These are phyloP conservation scores for Myxozyma melibiosi DNA, from an alignment of 805 yeast species.

Conservation along the genomic window DNA sequence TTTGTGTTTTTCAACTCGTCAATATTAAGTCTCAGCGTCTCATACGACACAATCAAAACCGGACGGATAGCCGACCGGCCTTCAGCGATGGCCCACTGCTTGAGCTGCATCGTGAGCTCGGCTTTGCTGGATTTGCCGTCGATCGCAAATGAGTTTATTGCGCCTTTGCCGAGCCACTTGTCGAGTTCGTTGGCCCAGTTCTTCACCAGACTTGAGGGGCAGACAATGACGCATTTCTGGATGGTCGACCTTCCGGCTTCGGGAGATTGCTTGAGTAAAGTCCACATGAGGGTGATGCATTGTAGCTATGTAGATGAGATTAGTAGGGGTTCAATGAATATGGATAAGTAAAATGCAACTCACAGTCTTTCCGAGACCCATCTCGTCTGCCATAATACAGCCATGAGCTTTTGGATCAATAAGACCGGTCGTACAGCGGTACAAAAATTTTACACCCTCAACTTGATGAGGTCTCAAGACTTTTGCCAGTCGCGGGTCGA, in stretches of 20 bases:
- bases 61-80: slow-evolving; percentile 87
- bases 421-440: slow-evolving; percentile 87
- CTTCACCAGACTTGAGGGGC: slow-evolving; percentile 90
- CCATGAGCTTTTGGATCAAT: slow-evolving; percentile 71
- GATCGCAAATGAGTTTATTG: slow-evolving; percentile 81
- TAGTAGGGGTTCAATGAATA: neutral
- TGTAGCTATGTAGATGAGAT: slow-evolving; percentile 51
- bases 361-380: slow-evolving; percentile 87
- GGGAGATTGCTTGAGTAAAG: slow-evolving; percentile 84
- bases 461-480: slow-evolving; percentile 94
- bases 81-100: slow-evolving; percentile 82
- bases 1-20: slow-evolving; percentile 72
- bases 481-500: slow-evolving; percentile 84
- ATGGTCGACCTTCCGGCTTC: slow-evolving; percentile 77
- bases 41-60: slow-evolving; percentile 90
- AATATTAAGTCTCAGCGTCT: slow-evolving; percentile 84
- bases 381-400: slow-evolving; percentile 97
- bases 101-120: slow-evolving; percentile 68
- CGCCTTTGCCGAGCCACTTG: slow-evolving; percentile 95
- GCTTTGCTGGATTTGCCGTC: slow-evolving; percentile 70
- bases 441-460: slow-evolving; percentile 90
- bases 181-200: slow-evolving; percentile 97
- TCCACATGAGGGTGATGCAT: slow-evolving; percentile 91
- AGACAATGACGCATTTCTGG: slow-evolving; percentile 86
- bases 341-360: neutral